A percentile compares a stretch with the other conserved stretches of the same genome.
phyloP scores from a whole-genome alignment of 2,329 filamentous ascomycete genomes.

The Cytospora leucostoma region DNA sequence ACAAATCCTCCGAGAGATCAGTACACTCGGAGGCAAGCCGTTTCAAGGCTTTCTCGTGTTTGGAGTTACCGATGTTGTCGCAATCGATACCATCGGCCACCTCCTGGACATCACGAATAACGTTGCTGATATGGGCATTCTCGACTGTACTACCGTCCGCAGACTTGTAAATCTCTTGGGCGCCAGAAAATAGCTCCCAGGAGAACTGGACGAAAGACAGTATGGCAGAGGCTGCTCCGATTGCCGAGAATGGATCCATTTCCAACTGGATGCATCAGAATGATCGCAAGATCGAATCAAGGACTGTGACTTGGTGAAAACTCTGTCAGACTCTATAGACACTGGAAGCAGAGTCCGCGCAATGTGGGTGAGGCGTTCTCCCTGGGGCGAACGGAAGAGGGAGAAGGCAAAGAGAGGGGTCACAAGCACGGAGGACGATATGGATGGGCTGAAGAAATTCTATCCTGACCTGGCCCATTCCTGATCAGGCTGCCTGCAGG shows the following conservation, averaged over 20 bases:
- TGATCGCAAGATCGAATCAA: no score
- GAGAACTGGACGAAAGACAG: constrained; percentile 33
- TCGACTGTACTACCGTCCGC: constrained; percentile 17
- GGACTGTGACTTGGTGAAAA: no score
- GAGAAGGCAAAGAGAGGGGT: no score
- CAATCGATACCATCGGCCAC: constrained; percentile 14
- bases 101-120: constrained; percentile 4
- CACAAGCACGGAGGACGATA: no score
- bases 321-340: no score
- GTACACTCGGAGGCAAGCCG: constrained; percentile 21
- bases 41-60: constrained; percentile 21
- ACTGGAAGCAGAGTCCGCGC: no score
- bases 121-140: constrained; percentile 16
- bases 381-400: no score
- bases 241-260: constrained; percentile 35
- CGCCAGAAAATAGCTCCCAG: constrained; percentile 29
- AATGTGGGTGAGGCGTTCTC: no score
- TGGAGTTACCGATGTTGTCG: constrained; percentile 2
- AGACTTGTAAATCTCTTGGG: constrained; percentile 26
- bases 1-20: constrained; percentile 18
- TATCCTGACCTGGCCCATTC: no score
- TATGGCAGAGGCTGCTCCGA: constrained; percentile 32
- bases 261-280: no score
- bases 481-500: no score
- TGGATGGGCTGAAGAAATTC: no score